A percentile compares a stretch with the other conserved stretches of the same genome.
Evolutionary conservation across 306 rosid genomes (phyloP).

Genomic region (Oemleria cerasiformis): DNA sequence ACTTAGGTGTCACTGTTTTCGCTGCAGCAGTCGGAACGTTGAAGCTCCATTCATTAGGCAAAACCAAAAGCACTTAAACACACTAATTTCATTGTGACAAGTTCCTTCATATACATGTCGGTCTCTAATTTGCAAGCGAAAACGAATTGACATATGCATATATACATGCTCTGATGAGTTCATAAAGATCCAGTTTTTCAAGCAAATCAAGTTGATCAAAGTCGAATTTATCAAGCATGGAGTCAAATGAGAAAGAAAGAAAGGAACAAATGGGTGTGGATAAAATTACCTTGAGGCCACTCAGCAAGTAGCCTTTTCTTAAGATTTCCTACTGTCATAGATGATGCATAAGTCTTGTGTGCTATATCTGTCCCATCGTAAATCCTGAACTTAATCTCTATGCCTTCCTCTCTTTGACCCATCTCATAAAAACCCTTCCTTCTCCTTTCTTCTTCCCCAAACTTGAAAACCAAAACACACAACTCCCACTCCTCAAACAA

Average conservation of each 20-base stretch:
- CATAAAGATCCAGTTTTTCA: background rate
- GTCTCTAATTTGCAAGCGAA: too few relatives aligned
- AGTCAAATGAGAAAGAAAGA: background rate
- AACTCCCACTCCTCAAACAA: constrained; percentile 27
- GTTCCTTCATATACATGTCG: too few relatives aligned
- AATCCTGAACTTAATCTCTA: constrained; percentile 66
- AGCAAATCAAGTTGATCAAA: background rate
- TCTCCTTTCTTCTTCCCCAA: constrained; percentile 24
- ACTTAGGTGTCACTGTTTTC: constrained; percentile 53
- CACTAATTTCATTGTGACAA: too few relatives aligned
- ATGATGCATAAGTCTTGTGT: constrained; percentile 43
- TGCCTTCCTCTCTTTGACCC: constrained; percentile 49
- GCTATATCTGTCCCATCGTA: constrained; percentile 81
- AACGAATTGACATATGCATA: too few relatives aligned
- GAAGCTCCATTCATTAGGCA: background rate
- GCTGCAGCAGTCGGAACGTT: constrained; percentile 28
- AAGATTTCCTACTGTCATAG: constrained; percentile 48
- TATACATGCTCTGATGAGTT: background rate
- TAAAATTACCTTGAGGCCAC: constrained; percentile 68
- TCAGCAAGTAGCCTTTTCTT: constrained; percentile 63
- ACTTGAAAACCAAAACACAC: constrained; percentile 31
- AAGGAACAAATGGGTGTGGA: constrained; percentile 20
- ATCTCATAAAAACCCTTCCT: constrained; percentile 28
- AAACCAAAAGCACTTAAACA: background rate
- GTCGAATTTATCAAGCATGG: background rate